phyloP scores from a whole-genome alignment of 1,139 yeast genomes.

The Hemisphaericaspora xylofermentans region DNA sequence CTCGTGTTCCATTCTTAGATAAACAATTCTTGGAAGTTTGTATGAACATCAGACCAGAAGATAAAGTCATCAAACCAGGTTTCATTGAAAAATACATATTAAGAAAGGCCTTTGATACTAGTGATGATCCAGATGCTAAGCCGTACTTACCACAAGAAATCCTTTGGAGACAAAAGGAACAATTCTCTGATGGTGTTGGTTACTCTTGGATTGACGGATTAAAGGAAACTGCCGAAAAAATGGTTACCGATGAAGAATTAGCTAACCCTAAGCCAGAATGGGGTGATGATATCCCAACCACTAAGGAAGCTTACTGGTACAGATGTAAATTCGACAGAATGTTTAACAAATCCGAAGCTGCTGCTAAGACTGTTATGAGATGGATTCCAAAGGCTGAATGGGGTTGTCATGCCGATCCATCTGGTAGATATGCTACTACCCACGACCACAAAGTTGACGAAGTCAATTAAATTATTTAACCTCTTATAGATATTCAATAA shows the following conservation, averaged over 20 bases:
- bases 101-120: constrained; percentile 95
- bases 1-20: constrained; percentile 98
- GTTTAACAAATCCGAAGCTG: constrained; percentile 83
- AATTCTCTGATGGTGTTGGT: constrained; percentile 98
- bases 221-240: constrained; percentile 89
- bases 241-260: constrained; percentile 84
- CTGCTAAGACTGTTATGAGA: constrained; percentile 96
- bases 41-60: constrained; percentile 93
- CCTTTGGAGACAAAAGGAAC: constrained; percentile 99
- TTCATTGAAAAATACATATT: constrained; percentile 90
- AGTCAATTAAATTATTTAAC: constrained; percentile 8
- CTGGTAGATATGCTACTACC: constrained; percentile 92
- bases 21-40: constrained; percentile 86
- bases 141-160: constrained; percentile 96
- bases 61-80: constrained; percentile 79
- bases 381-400: constrained; percentile 99
- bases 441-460: constrained; percentile 60
- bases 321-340: constrained; percentile 92
- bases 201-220: constrained; percentile 98
- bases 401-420: constrained; percentile 99
- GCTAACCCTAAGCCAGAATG: constrained; percentile 90
- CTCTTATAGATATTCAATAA: not conserved
- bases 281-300: constrained; percentile 93
- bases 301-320: constrained; percentile 99
- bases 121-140: constrained; percentile 62